Evolutionary conservation across 1,284 basidiomycete genomes (phyloP), one percentile per base, ranked within the genome.

Genomic region (Trametes versicolor): DNA sequence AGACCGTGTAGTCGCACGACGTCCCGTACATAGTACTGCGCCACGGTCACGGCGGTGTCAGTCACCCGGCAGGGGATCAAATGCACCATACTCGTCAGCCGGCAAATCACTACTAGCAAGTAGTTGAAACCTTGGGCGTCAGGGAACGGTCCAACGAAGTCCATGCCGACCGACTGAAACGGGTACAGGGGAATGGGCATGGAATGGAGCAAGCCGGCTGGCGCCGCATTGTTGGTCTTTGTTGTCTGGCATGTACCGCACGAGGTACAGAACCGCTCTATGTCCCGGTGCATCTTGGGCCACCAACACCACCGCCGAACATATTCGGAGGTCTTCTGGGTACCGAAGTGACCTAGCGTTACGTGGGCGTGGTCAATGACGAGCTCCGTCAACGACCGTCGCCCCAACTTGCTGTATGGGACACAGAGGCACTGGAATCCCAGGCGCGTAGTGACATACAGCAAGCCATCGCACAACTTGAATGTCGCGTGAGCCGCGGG

Each of bases 221-320:
- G 72, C 4, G 37, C n/a, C 3, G 63, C 48, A 29, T 63, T 71
- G 0, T 34, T 43, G 0, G 61, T 49, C 49, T 78, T 78, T 0
- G 70, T 56, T 0, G 49, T 63, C 23, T 76, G 73, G 58, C 75
- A 78, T 1, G 47, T 65, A 17, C 50, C 48, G 47, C 76, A 78
- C 0, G 65, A 65, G 2, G 52, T 48, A 55, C 75, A 77, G 62
- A 73, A 77, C 5, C 27, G 54, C 3, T 64, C 50, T 8, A 65
- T 49, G 27, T 72, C 62, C 6, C 48, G 27, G 1, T 64, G 69
- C 4, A 79, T 68, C 7, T 43, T 53, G 0, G 74, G 75, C 79
- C 79, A 81, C 78, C 78, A 81, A 54, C 72, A 78, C 70, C 70
- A 76, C 27, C 41, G 23, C 5, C 54, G 58, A 21, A 67, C 6